Evolutionary conservation across 2,329 filamentous ascomycete species (phyloP).

Genomic region (Lasiodiplodia theobromae): DNA sequence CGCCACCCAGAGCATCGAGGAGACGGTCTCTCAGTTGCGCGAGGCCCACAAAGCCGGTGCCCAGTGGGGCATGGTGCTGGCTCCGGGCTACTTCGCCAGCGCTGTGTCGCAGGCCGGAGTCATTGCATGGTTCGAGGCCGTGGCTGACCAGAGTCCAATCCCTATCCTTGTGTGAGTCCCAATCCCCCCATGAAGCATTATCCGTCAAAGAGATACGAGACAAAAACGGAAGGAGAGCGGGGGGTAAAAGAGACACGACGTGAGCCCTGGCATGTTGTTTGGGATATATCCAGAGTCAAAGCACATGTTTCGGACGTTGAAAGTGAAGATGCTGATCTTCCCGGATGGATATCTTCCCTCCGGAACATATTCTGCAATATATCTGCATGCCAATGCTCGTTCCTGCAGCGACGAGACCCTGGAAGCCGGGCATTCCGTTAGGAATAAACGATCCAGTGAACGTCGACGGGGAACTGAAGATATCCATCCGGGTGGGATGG

Average conservation of each 20-base stretch:
- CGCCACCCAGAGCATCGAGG: constrained; percentile 64
- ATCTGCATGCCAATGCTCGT: background rate
- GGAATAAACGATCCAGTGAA: constrained; percentile 14
- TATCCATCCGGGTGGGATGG: constrained; percentile 3
- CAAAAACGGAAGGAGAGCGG: background rate
- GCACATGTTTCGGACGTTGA: background rate
- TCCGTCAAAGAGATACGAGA: background rate
- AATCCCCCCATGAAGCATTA: background rate
- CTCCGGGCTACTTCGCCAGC: constrained; percentile 35
- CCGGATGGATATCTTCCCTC: background rate
- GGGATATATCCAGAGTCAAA: background rate
- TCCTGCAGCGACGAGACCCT: constrained; percentile 1
- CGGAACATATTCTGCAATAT: background rate
- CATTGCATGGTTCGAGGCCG: constrained; percentile 58
- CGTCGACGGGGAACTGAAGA: constrained; percentile 8
- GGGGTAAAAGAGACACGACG: background rate
- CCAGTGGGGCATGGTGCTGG: constrained; percentile 64
- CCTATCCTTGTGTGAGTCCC: constrained; percentile 62
- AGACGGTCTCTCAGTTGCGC: constrained; percentile 61
- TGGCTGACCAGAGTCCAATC: constrained; percentile 63
- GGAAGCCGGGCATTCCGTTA: background rate
- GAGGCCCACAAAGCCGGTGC: constrained; percentile 60
- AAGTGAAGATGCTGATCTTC: background rate
- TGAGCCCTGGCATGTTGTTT: background rate
- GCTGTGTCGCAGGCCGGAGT: constrained; percentile 26